A percentile compares a stretch with the other conserved stretches of the same genome.
These are phyloP conservation scores for Penicillium turbatum DNA, from an alignment of 495 filamentous ascomycete species.

Conservation along the genomic window DNA sequence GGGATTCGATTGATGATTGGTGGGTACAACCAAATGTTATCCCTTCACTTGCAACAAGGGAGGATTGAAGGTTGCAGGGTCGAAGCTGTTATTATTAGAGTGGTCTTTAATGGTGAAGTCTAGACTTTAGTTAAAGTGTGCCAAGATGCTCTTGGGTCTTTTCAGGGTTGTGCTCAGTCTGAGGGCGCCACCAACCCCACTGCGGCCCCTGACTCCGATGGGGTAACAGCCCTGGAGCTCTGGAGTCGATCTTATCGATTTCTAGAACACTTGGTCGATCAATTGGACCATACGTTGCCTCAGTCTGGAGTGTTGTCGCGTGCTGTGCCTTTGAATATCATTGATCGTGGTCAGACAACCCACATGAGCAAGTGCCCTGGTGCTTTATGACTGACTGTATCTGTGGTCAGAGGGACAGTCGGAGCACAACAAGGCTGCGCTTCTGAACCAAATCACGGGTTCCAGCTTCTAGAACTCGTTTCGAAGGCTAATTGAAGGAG, in stretches of 20 bases:
- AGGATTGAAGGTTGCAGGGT: background rate
- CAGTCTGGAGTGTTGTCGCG: background rate
- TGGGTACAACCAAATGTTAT: background rate
- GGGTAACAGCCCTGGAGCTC: background rate
- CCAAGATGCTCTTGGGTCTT: background rate
- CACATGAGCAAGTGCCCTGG: background rate
- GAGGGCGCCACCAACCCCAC: conserved; percentile 3
- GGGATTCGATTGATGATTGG: background rate
- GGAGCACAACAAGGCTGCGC: background rate
- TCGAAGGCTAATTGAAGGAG: too few species aligned
- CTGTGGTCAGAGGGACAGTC: background rate
- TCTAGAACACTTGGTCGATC: background rate
- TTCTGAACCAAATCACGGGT: background rate
- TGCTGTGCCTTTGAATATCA: background rate
- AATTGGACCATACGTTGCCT: too few species aligned
- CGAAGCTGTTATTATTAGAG: background rate
- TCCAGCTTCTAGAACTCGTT: too few species aligned
- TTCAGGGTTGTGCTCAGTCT: background rate
- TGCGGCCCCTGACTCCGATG: conserved; percentile 1
- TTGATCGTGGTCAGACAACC: background rate
- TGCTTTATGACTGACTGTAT: background rate
- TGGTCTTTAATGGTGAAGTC: background rate
- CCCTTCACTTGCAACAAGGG: conserved; percentile 1
- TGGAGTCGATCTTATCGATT: background rate
- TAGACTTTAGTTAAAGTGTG: background rate